phyloP scores from a whole-genome alignment of 164 flowering plant species.

The Umbellularia californica region DNA sequence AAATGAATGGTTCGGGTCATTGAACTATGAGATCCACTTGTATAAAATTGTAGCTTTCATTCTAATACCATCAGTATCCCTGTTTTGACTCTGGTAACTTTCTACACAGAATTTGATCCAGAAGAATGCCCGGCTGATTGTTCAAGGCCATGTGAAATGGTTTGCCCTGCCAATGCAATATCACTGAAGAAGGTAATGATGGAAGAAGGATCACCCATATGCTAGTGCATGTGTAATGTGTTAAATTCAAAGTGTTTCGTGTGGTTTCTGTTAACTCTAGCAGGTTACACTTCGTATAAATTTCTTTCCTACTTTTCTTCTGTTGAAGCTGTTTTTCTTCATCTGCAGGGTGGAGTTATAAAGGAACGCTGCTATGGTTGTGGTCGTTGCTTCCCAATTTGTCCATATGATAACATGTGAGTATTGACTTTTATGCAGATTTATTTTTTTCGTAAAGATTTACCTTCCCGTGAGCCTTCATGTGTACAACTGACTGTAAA shows the following conservation, averaged over 20 bases:
- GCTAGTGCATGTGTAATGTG: slow-evolving; percentile 9
- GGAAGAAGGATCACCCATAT: slow-evolving; percentile 8
- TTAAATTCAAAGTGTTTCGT: slow-evolving; percentile 29
- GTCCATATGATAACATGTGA: slow-evolving; percentile 85
- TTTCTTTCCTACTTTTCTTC: not conserved
- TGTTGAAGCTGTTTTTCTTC: not conserved
- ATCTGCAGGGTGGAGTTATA: slow-evolving; percentile 59
- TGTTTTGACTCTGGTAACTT: not conserved
- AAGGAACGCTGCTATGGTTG: slow-evolving; percentile 88
- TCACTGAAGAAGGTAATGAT: slow-evolving; percentile 12
- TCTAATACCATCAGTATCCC: not conserved
- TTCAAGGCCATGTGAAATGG: slow-evolving; percentile 69
- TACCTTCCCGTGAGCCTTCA: not conserved
- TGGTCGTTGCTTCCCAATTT: slow-evolving; percentile 80
- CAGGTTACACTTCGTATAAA: not conserved
- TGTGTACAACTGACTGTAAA: not conserved
- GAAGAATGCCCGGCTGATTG: slow-evolving; percentile 76
- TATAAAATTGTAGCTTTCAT: no score
- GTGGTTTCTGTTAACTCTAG: not conserved
- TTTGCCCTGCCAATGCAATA: slow-evolving; percentile 92
- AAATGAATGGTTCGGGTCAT: not conserved
- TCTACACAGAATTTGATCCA: slow-evolving; percentile 69
- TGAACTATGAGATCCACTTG: no score
- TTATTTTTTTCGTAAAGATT: not conserved
- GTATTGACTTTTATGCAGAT: slow-evolving; percentile 12